phyloP scores from a whole-genome alignment of 1,284 basidiomycete species.

The Phylloboletellus chloephorus region DNA sequence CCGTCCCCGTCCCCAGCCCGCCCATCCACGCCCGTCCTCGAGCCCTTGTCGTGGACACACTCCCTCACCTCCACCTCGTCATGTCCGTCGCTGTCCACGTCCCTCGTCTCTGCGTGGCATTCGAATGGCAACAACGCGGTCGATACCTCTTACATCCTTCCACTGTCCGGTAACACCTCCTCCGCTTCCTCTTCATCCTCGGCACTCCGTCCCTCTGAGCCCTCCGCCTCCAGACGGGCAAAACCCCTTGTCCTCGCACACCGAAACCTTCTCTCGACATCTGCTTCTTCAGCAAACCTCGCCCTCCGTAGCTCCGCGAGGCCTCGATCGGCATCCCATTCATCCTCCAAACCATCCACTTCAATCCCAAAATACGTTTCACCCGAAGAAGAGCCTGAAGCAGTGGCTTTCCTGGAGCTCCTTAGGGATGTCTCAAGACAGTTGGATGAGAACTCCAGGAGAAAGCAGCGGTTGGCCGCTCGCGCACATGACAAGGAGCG shows the following conservation, averaged over 20 bases:
- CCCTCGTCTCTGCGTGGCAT: conserved; percentile 12
- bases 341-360: conserved; percentile 5
- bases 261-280: conserved; percentile 19
- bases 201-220: conserved; percentile 1
- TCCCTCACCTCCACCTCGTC: conserved; percentile 9
- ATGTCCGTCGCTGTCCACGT: conserved; percentile 4
- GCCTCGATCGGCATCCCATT: conserved; percentile 22
- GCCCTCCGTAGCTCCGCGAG: conserved; percentile 6
- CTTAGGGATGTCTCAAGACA: conserved; percentile 20
- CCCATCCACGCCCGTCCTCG: conserved; percentile 12
- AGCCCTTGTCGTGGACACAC: conserved; percentile 18
- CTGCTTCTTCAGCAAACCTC: conserved; percentile 19
- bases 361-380: conserved; percentile 5
- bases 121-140: conserved; percentile 2
- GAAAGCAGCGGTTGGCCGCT: conserved; percentile 20
- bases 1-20: too few relatives aligned
- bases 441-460: conserved; percentile 24
- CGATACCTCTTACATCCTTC: conserved; percentile 8
- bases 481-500: conserved; percentile 11
- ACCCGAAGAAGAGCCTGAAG: conserved; percentile 22
- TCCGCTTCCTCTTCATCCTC: conserved; percentile 7
- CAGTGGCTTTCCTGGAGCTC: conserved; percentile 21
- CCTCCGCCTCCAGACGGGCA: conserved; percentile 5
- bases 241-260: conserved; percentile 6
- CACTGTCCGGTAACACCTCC: conserved; percentile 9